phyloP scores from a whole-genome alignment of 768 basidiomycete species.

The Tephrocybe rancida region DNA sequence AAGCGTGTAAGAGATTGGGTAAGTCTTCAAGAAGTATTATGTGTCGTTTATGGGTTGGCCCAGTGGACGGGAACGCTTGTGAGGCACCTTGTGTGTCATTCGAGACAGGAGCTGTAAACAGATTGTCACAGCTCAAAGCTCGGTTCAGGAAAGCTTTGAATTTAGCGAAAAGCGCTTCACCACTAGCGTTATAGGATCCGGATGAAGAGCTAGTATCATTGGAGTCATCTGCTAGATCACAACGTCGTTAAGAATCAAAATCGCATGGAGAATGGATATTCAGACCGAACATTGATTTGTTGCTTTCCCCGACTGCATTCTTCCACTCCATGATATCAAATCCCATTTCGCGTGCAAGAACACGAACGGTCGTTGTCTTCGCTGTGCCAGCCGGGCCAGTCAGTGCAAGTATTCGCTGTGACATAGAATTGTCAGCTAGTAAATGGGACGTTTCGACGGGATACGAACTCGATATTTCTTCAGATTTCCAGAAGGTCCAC shows the following conservation, averaged over 20 bases:
- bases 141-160: constrained; percentile 77
- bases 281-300: constrained; percentile 23
- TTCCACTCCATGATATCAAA: constrained; percentile 89
- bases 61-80: constrained; percentile 12
- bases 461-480: constrained; percentile 72
- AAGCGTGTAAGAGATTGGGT: constrained; percentile 82
- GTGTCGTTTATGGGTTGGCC: constrained; percentile 38
- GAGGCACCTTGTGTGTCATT: constrained; percentile 10
- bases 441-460: background rate
- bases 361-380: constrained; percentile 84
- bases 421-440: background rate
- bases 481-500: constrained; percentile 62
- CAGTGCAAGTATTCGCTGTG: constrained; percentile 78
- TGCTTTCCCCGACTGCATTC: constrained; percentile 61
- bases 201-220: constrained; percentile 6
- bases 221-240: constrained; percentile 2
- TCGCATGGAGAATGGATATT: background rate
- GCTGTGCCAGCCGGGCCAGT: constrained; percentile 90
- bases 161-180: constrained; percentile 61
- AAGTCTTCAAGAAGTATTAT: constrained; percentile 87
- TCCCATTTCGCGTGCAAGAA: constrained; percentile 72
- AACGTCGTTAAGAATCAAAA: background rate
- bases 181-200: constrained; percentile 30
- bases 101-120: constrained; percentile 38
- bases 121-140: constrained; percentile 58